phyloP scores from a whole-genome alignment of 441 rosid genomes.

The Pelargonium australe region DNA sequence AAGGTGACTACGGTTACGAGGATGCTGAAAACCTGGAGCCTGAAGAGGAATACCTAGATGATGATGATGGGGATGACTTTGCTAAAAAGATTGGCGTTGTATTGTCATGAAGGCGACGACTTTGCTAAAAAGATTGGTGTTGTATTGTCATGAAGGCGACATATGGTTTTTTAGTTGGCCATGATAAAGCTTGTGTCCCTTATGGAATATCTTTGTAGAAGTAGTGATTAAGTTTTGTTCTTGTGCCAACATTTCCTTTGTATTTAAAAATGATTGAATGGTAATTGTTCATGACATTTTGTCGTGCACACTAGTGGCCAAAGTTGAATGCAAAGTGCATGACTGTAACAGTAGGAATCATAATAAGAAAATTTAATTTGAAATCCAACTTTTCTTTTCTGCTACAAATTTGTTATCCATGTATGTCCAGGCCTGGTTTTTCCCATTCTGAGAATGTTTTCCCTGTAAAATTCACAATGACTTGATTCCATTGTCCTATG shows the following conservation, averaged over 20 bases:
- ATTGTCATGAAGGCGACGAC: constrained; percentile 25
- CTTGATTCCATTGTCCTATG: too few species aligned
- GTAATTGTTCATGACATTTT: constrained; percentile 24
- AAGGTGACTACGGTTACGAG: constrained; percentile 59
- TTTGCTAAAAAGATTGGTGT: constrained; percentile 41
- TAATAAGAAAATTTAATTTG: background rate
- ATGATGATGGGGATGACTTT: constrained; percentile 35
- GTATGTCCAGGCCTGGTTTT: too few species aligned
- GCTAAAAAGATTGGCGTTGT: constrained; percentile 25
- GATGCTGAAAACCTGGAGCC: constrained; percentile 48
- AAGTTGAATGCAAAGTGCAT: constrained; percentile 15
- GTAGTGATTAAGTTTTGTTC: constrained; percentile 27
- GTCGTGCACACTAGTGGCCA: constrained; percentile 13
- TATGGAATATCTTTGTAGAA: constrained; percentile 25
- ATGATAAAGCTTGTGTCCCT: constrained; percentile 35
- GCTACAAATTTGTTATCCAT: too few species aligned
- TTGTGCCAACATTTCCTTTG: constrained; percentile 25
- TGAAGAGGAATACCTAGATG: constrained; percentile 51
- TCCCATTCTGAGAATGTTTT: too few species aligned
- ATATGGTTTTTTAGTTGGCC: background rate
- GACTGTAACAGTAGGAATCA: too few species aligned
- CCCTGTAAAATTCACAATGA: too few species aligned
- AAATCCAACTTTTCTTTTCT: background rate
- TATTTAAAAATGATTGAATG: constrained; percentile 33
- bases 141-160: too few species aligned